Evolutionary conservation across 1,139 yeast genomes (phyloP).

Genomic region (Saccharomyces hybrid): DNA sequence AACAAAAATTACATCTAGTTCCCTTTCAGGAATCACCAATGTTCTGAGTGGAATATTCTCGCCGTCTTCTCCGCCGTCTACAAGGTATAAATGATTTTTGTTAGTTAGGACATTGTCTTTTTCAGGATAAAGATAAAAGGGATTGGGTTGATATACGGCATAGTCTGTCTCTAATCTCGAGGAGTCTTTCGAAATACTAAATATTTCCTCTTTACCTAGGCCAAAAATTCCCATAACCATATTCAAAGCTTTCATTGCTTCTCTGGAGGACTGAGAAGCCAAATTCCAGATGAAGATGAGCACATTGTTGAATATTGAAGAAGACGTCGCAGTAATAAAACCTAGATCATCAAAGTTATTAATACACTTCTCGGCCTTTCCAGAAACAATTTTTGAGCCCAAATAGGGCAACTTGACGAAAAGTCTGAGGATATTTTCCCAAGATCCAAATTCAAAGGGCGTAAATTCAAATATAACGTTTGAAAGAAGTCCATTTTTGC

Average conservation of each 20-base stretch:
- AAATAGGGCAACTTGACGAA: slow-evolving; percentile 48
- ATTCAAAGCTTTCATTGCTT: slow-evolving; percentile 38
- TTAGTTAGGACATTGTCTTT: slow-evolving; percentile 20
- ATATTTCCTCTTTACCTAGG: slow-evolving; percentile 19
- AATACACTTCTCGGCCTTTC: slow-evolving; percentile 38
- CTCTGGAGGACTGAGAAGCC: slow-evolving; percentile 37
- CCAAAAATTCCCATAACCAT: slow-evolving; percentile 45
- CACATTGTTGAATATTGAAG: slow-evolving; percentile 58
- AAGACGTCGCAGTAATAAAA: slow-evolving; percentile 64
- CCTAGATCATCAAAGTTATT: slow-evolving; percentile 66
- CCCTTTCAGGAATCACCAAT: slow-evolving; percentile 44
- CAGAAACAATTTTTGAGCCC: slow-evolving; percentile 44
- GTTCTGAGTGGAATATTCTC: slow-evolving; percentile 61
- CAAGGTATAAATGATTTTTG: slow-evolving; percentile 37
- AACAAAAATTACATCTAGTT: slow-evolving; percentile 51
- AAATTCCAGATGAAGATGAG: slow-evolving; percentile 42
- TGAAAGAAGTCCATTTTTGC: slow-evolving; percentile 26
- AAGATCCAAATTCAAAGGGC: slow-evolving; percentile 66
- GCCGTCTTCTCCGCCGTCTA: slow-evolving; percentile 63
- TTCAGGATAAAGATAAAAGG: slow-evolving; percentile 44
- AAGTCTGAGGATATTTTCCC: slow-evolving; percentile 47
- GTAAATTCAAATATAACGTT: slow-evolving; percentile 45
- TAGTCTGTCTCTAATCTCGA: slow-evolving; percentile 41
- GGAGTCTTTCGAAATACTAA: neutral
- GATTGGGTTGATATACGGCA: slow-evolving; percentile 70